Conservation (phyloP, 108 stramenopile species). For the Mediolabrus comicus region DNA sequence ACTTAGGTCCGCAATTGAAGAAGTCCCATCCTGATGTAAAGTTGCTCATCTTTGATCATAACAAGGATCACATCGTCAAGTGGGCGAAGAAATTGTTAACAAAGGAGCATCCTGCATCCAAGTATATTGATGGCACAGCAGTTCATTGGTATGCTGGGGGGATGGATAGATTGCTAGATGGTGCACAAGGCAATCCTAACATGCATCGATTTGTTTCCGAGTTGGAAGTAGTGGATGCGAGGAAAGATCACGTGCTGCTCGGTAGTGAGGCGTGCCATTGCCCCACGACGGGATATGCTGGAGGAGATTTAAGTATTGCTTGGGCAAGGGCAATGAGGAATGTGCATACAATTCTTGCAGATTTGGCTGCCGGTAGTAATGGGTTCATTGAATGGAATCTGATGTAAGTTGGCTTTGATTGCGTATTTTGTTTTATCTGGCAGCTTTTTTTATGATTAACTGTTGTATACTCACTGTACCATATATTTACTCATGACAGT, state of each 20-base stretch:
- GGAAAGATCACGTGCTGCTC: constrained; percentile 54
- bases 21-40: constrained; percentile 82
- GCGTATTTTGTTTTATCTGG: neutral
- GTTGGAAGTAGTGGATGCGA: constrained; percentile 34
- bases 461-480: neutral
- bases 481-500: constrained; percentile 13
- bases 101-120: constrained; percentile 39
- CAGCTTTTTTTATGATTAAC: neutral
- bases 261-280: constrained; percentile 83
- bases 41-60: constrained; percentile 94
- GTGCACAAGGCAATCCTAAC: constrained; percentile 78
- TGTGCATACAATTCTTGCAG: constrained; percentile 91
- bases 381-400: constrained; percentile 95
- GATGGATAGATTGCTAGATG: constrained; percentile 86
- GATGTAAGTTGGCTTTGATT: constrained; percentile 41
- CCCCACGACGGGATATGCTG: constrained; percentile 75
- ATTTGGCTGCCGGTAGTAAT: constrained; percentile 87
- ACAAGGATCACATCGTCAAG: constrained; percentile 88
- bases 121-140: constrained; percentile 90
- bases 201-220: constrained; percentile 70
- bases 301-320: constrained; percentile 71
- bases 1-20: constrained; percentile 80
- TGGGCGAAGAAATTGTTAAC: constrained; percentile 69
- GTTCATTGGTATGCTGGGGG: constrained; percentile 95
- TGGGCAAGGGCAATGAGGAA: constrained; percentile 88